Evolutionary conservation across 2,329 filamentous ascomycete genomes (phyloP).

Genomic region (Colletotrichum ledebouriae): DNA sequence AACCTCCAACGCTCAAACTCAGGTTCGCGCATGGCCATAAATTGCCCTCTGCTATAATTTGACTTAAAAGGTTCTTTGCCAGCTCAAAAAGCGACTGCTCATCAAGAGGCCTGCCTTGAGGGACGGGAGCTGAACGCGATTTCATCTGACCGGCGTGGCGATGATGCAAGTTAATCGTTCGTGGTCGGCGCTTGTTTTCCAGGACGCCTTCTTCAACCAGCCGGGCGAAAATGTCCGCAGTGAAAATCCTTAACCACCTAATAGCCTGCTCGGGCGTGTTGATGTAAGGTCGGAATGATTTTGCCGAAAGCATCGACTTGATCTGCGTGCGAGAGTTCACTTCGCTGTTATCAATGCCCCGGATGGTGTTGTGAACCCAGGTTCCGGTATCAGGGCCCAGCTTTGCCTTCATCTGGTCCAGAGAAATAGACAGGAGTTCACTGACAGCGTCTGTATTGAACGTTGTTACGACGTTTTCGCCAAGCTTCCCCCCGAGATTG

Average conservation of each 20-base stretch:
- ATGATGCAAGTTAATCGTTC: constrained; percentile 87
- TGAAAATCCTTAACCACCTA: constrained; percentile 92
- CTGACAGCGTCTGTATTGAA: constrained; percentile 86
- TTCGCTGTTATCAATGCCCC: constrained; percentile 88
- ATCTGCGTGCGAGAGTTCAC: constrained; percentile 93
- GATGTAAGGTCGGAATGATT: constrained; percentile 91
- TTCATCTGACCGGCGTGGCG: constrained; percentile 79
- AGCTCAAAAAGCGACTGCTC: constrained; percentile 81
- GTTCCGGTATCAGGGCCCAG: constrained; percentile 86
- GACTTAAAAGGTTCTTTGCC: constrained; percentile 80
- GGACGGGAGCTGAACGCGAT: constrained; percentile 82
- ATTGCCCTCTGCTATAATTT: constrained; percentile 81
- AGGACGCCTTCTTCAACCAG: constrained; percentile 91
- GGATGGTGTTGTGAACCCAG: constrained; percentile 88
- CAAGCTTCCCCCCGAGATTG: constrained; percentile 94
- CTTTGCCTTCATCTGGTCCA: constrained; percentile 82
- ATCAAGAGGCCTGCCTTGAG: constrained; percentile 79
- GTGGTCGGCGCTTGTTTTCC: constrained; percentile 88
- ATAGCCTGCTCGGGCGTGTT: constrained; percentile 81
- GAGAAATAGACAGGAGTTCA: constrained; percentile 78
- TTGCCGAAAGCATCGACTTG: constrained; percentile 97
- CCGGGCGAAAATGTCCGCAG: constrained; percentile 89
- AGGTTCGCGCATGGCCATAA: constrained; percentile 95
- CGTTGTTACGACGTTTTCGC: constrained; percentile 83
- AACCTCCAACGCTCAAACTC: constrained; percentile 89